A percentile compares a stretch with the other conserved stretches of the same genome.
Conservation (phyloP, 208 protist species). For the Wallacemonas collosoma region DNA sequence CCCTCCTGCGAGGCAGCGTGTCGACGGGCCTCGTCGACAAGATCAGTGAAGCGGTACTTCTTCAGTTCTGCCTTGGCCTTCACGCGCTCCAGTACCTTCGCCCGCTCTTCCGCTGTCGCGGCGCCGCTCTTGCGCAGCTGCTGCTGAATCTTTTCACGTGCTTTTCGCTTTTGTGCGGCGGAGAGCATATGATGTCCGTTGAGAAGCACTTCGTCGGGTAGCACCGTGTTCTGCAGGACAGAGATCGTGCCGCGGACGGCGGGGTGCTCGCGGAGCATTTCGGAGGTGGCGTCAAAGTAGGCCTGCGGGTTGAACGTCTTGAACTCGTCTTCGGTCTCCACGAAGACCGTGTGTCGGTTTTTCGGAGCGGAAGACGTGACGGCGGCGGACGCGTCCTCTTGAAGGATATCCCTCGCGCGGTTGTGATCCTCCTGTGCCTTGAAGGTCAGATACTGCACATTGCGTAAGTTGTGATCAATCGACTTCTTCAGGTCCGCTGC, state of each 20-base stretch:
- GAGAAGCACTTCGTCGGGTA: slow-evolving; percentile 84
- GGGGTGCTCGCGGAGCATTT: slow-evolving; percentile 88
- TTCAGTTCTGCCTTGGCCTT: slow-evolving; percentile 65
- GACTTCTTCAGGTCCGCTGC: slow-evolving; percentile 61
- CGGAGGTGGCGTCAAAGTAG: slow-evolving; percentile 82
- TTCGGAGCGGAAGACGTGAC: slow-evolving; percentile 62
- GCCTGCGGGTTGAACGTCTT: slow-evolving; percentile 67
- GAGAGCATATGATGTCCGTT: slow-evolving; percentile 71
- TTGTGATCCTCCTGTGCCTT: slow-evolving; percentile 68
- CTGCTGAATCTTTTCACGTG: slow-evolving; percentile 73
- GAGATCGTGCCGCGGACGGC: slow-evolving; percentile 69
- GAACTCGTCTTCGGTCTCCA: slow-evolving; percentile 83
- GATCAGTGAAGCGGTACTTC: slow-evolving; percentile 61
- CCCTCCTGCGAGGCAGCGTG: slow-evolving; percentile 1
- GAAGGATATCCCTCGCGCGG: slow-evolving; percentile 70
- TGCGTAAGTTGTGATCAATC: slow-evolving; percentile 68
- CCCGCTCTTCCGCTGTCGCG: slow-evolving; percentile 25
- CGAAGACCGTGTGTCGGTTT: slow-evolving; percentile 89
- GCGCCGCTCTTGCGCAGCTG: slow-evolving; percentile 45
- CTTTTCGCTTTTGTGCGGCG: slow-evolving; percentile 61
- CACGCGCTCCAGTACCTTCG: slow-evolving; percentile 36
- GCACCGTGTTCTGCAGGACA: slow-evolving; percentile 77
- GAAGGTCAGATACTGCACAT: slow-evolving; percentile 86
- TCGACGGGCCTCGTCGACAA: slow-evolving; percentile 23
- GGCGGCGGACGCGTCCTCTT: slow-evolving; percentile 69